A percentile compares a stretch with the other conserved stretches of the same genome.
These are phyloP conservation scores for Ramaria rubella DNA, from an alignment of 768 basidiomycete species.

Conservation along the genomic window DNA sequence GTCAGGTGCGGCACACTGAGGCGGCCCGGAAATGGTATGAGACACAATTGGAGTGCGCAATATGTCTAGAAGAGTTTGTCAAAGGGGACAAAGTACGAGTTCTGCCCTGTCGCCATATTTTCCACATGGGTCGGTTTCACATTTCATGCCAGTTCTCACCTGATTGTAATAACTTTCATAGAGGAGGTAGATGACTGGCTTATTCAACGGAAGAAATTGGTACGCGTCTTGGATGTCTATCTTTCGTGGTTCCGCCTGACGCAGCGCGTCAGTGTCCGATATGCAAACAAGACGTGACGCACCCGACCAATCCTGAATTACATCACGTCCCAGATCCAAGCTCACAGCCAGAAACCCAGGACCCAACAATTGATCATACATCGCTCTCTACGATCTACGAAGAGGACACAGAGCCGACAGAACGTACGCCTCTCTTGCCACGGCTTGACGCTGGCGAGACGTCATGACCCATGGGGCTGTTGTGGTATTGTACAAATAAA, in stretches of 20 bases:
- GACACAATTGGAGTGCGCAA: constrained; percentile 81
- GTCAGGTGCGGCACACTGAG: constrained; percentile 5
- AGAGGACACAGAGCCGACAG: constrained; percentile 12
- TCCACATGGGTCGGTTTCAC: constrained; percentile 52
- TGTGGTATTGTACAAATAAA: no score
- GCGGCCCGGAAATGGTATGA: constrained; percentile 54
- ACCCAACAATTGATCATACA: constrained; percentile 12
- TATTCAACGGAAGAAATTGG: constrained; percentile 86
- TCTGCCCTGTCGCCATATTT: constrained; percentile 90
- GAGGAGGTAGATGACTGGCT: constrained; percentile 90
- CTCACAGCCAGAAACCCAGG: not conserved
- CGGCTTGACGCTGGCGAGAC: no score
- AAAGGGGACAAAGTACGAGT: constrained; percentile 88
- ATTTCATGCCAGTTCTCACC: not conserved
- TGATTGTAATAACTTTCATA: not conserved
- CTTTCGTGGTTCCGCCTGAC: constrained; percentile 9
- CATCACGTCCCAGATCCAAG: constrained; percentile 3
- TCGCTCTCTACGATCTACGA: constrained; percentile 13
- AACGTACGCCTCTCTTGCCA: constrained; percentile 29
- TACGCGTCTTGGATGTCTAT: constrained; percentile 33
- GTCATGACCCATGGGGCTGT: no score
- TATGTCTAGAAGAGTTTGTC: constrained; percentile 82
- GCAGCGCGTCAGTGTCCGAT: constrained; percentile 66
- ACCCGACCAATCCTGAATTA: constrained; percentile 25
- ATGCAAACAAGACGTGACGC: constrained; percentile 89